Percentiles rank a stretch among this genome's conserved stretches.
Conservation (phyloP, 2,329 filamentous ascomycete genomes). For the Cordyceps fumosorosea region DNA sequence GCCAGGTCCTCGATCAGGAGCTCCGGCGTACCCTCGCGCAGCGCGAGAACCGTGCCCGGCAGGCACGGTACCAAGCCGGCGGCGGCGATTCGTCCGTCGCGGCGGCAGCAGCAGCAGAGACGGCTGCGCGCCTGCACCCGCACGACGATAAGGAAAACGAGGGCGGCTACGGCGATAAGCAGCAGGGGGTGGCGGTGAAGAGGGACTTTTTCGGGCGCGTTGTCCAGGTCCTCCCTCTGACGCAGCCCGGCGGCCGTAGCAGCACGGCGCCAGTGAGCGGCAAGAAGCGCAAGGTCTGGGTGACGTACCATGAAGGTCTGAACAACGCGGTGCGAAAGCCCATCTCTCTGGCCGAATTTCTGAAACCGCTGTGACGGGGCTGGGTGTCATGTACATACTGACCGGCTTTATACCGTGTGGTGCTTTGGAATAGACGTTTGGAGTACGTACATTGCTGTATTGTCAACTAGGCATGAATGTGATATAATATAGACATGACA, state of each 20-base stretch:
- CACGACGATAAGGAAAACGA: constrained; percentile 28
- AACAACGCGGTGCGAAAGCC: constrained; percentile 91
- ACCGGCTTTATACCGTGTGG: background rate
- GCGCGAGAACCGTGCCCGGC: constrained; percentile 59
- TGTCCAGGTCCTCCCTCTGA: constrained; percentile 39
- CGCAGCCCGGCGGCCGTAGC: constrained; percentile 32
- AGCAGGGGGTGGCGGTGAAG: constrained; percentile 45
- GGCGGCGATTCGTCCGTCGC: background rate
- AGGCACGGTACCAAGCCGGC: constrained; percentile 54
- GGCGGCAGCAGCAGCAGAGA: constrained; percentile 19
- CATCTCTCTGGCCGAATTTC: constrained; percentile 71
- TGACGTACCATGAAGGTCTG: constrained; percentile 83
- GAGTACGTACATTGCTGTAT: background rate
- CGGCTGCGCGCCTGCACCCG: constrained; percentile 22
- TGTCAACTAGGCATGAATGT: background rate
- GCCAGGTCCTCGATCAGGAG: constrained; percentile 89
- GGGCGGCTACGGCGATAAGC: constrained; percentile 24
- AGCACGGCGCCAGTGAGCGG: constrained; percentile 22
- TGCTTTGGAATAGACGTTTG: background rate
- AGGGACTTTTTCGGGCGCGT: constrained; percentile 82
- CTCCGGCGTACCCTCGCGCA: constrained; percentile 65
- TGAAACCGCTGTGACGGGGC: constrained; percentile 53
- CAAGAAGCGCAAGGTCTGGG: constrained; percentile 64
- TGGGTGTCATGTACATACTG: background rate
- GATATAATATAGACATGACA: background rate